Evolutionary conservation across 495 filamentous ascomycete genomes (phyloP).

Genomic region (Penicillium cinerascens): DNA sequence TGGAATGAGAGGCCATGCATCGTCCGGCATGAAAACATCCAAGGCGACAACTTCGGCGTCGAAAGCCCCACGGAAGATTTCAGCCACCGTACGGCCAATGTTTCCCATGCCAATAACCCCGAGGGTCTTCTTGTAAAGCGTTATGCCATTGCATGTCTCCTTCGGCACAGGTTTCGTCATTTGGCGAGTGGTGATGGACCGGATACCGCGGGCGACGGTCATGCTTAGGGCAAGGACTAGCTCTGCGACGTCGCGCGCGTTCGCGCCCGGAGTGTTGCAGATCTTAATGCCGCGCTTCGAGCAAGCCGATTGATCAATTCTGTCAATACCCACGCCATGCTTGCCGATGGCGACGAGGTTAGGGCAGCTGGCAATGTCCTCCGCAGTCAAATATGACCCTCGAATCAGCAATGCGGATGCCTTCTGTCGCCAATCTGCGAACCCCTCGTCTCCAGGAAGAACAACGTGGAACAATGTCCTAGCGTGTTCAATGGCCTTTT

Average conservation of each 20-base stretch:
- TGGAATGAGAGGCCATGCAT: slow-evolving; percentile 28
- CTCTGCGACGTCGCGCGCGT: slow-evolving; percentile 34
- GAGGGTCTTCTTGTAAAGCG: slow-evolving; percentile 29
- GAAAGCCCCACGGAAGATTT: slow-evolving; percentile 34
- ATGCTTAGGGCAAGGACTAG: slow-evolving; percentile 31
- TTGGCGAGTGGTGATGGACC: slow-evolving; percentile 29
- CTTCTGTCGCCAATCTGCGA: slow-evolving; percentile 23
- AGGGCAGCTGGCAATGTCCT: slow-evolving; percentile 24
- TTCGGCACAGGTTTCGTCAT: slow-evolving; percentile 27
- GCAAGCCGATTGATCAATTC: slow-evolving; percentile 49
- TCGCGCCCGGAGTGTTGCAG: slow-evolving; percentile 48
- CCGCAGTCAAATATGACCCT: slow-evolving; percentile 24
- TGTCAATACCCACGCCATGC: slow-evolving; percentile 50
- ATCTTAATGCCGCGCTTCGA: slow-evolving; percentile 43
- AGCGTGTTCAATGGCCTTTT: slow-evolving; percentile 19
- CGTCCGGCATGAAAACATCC: slow-evolving; percentile 27
- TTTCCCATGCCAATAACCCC: slow-evolving; percentile 43
- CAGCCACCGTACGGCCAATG: slow-evolving; percentile 31
- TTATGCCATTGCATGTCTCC: slow-evolving; percentile 30
- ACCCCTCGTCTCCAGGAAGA: slow-evolving; percentile 16
- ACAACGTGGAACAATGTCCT: slow-evolving; percentile 25
- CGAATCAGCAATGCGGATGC: slow-evolving; percentile 20
- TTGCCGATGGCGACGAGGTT: slow-evolving; percentile 34
- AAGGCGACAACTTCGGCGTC: slow-evolving; percentile 30
- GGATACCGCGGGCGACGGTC: slow-evolving; percentile 27